Conservation (phyloP, 2,329 filamentous ascomycete genomes). For the Metarhizium robertsii region DNA sequence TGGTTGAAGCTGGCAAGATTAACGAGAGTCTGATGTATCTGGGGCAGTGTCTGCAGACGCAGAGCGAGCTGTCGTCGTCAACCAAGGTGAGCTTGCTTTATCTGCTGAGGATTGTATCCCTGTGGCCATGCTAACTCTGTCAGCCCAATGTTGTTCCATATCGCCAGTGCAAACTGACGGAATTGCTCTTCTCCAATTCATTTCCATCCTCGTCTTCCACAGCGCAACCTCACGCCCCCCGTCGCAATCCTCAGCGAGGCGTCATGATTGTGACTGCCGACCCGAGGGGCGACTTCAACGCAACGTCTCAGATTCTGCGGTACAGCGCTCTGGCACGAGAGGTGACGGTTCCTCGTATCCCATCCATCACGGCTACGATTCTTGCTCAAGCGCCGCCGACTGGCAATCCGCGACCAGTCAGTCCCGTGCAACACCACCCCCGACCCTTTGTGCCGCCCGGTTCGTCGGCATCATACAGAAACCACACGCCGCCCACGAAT, state of each 20-base stretch:
- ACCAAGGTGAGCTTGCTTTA: slow-evolving; percentile 47
- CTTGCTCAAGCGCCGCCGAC: slow-evolving; percentile 25
- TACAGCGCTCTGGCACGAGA: slow-evolving; percentile 91
- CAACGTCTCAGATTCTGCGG: slow-evolving; percentile 88
- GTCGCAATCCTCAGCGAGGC: slow-evolving; percentile 70
- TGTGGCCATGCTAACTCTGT: neutral
- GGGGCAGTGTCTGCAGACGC: slow-evolving; percentile 92
- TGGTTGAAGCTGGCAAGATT: slow-evolving; percentile 95
- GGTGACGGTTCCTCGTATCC: slow-evolving; percentile 82
- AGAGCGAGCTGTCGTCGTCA: slow-evolving; percentile 67
- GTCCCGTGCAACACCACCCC: slow-evolving; percentile 20
- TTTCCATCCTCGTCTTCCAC: slow-evolving; percentile 54
- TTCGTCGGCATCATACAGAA: slow-evolving; percentile 22
- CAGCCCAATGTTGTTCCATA: slow-evolving; percentile 68
- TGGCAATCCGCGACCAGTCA: slow-evolving; percentile 15
- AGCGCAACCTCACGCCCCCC: slow-evolving; percentile 25
- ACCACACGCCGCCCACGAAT: slow-evolving; percentile 29
- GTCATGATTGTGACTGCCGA: slow-evolving; percentile 97
- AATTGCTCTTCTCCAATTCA: slow-evolving; percentile 79
- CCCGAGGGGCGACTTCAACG: slow-evolving; percentile 87
- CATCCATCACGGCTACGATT: slow-evolving; percentile 70
- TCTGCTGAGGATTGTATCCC: slow-evolving; percentile 11
- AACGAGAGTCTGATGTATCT: slow-evolving; percentile 98
- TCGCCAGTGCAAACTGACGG: slow-evolving; percentile 76
- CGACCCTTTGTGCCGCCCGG: slow-evolving; percentile 33